These are phyloP conservation scores for Ganoderma boninense DNA, from an alignment of 1,284 basidiomycete genomes.

Conservation along the genomic window DNA sequence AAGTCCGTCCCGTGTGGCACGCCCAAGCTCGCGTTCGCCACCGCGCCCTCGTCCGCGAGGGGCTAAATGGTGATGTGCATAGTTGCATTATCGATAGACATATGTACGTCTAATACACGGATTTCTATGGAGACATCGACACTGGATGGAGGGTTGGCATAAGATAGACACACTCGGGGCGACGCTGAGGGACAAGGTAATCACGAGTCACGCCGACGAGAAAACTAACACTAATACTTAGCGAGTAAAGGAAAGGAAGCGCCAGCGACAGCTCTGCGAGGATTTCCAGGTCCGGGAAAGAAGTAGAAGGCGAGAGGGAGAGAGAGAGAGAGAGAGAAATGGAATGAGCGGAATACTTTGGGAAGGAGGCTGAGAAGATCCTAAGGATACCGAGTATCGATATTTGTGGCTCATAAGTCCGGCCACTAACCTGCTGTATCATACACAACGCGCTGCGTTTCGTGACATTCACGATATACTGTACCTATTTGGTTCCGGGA, in stretches of 20 bases:
- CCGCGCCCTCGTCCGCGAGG: too few relatives aligned
- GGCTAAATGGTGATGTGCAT: neutral
- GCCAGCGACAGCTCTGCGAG: neutral
- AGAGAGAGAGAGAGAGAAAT: neutral
- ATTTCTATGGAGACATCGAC: conserved; percentile 22
- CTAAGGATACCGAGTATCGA: conserved; percentile 7
- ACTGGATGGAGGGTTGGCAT: conserved; percentile 3
- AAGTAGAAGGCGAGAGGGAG: neutral
- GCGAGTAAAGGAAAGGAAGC: conserved; percentile 8
- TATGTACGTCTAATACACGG: conserved; percentile 25
- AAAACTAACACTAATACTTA: neutral
- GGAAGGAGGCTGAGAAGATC: conserved; percentile 13
- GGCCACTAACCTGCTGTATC: conserved; percentile 23
- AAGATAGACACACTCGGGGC: conserved; percentile 3
- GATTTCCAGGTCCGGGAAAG: neutral
- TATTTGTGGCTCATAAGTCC: neutral
- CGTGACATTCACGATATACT: neutral
- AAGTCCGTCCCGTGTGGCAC: too few relatives aligned
- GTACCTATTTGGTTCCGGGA: neutral
- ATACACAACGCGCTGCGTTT: conserved; percentile 20
- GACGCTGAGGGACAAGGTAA: neutral
- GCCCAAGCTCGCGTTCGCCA: too few relatives aligned
- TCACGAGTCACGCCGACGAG: neutral
- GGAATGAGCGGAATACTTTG: conserved; percentile 7
- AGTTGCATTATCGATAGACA: conserved; percentile 14